Percentiles rank a stretch among this genome's conserved stretches.
phyloP scores from a whole-genome alignment of 371 early-diverging fungal genomes.

The Apophysomyces elegans region DNA sequence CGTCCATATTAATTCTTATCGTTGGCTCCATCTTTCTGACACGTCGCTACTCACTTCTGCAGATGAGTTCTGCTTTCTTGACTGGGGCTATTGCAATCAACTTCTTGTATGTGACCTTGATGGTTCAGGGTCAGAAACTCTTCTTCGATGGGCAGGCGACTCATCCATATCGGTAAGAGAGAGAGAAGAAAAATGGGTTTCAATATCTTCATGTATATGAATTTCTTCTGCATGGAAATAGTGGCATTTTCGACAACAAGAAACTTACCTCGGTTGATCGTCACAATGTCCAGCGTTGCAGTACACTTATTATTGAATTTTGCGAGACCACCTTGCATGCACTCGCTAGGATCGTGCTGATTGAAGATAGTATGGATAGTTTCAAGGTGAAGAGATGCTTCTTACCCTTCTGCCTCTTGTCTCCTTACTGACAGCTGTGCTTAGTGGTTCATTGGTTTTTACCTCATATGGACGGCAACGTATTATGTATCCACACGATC shows the following conservation, averaged over 20 bases:
- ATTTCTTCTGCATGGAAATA: background rate
- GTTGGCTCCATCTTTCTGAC: slow-evolving; percentile 16
- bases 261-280: background rate
- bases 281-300: slow-evolving; percentile 6
- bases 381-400: slow-evolving; percentile 7
- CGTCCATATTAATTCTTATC: slow-evolving; percentile 4
- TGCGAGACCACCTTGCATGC: slow-evolving; percentile 16
- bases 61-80: slow-evolving; percentile 16
- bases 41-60: slow-evolving; percentile 20
- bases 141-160: slow-evolving; percentile 13
- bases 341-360: slow-evolving; percentile 17
- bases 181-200: too few species aligned
- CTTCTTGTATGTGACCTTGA: slow-evolving; percentile 18
- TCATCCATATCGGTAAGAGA: slow-evolving; percentile 12
- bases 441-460: slow-evolving; percentile 19
- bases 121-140: slow-evolving; percentile 17
- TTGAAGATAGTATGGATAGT: slow-evolving; percentile 20
- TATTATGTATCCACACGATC: slow-evolving; percentile 17
- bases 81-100: slow-evolving; percentile 17
- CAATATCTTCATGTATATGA: background rate
- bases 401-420: background rate
- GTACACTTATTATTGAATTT: slow-evolving; percentile 14
- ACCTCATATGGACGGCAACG: slow-evolving; percentile 16
- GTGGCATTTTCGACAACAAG: slow-evolving; percentile 10
- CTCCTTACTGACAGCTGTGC: background rate